Evolutionary conservation across 2,329 filamentous ascomycete genomes (phyloP).

Genomic region (Metarhizium anisopliae): DNA sequence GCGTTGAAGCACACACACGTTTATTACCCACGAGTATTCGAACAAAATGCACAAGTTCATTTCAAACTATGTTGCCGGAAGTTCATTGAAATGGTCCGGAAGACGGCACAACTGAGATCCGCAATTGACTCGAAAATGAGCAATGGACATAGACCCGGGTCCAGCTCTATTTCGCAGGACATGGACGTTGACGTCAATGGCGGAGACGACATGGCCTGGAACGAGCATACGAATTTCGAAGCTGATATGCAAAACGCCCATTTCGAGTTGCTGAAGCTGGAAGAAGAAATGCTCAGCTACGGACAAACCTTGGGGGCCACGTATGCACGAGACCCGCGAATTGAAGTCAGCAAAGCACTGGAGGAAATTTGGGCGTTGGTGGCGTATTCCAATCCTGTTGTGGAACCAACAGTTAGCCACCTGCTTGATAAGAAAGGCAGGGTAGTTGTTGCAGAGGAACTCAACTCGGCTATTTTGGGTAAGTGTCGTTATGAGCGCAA

Average conservation of each 20-base stretch:
- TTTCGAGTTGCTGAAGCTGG: slow-evolving; percentile 36
- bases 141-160: slow-evolving; percentile 30
- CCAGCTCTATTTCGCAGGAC: slow-evolving; percentile 30
- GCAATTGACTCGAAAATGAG: slow-evolving; percentile 33
- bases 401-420: slow-evolving; percentile 64
- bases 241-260: slow-evolving; percentile 26
- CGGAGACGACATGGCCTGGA: slow-evolving; percentile 27
- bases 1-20: slow-evolving; percentile 73
- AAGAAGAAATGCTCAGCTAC: slow-evolving; percentile 66
- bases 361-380: slow-evolving; percentile 82
- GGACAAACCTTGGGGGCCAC: slow-evolving; percentile 71
- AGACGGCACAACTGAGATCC: slow-evolving; percentile 55
- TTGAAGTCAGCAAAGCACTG: slow-evolving; percentile 64
- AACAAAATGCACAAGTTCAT: slow-evolving; percentile 72
- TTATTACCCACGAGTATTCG: slow-evolving; percentile 73
- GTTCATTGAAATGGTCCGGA: slow-evolving; percentile 89
- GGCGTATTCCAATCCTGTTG: slow-evolving; percentile 74
- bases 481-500: slow-evolving; percentile 25
- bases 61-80: slow-evolving; percentile 85
- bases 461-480: slow-evolving; percentile 91
- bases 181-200: slow-evolving; percentile 49
- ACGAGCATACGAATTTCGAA: slow-evolving; percentile 48
- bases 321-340: slow-evolving; percentile 62
- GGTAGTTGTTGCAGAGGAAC: slow-evolving; percentile 75
- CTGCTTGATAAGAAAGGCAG: slow-evolving; percentile 69